Conservation (phyloP, 2,329 filamentous ascomycete genomes). For the Nemania sp. region DNA sequence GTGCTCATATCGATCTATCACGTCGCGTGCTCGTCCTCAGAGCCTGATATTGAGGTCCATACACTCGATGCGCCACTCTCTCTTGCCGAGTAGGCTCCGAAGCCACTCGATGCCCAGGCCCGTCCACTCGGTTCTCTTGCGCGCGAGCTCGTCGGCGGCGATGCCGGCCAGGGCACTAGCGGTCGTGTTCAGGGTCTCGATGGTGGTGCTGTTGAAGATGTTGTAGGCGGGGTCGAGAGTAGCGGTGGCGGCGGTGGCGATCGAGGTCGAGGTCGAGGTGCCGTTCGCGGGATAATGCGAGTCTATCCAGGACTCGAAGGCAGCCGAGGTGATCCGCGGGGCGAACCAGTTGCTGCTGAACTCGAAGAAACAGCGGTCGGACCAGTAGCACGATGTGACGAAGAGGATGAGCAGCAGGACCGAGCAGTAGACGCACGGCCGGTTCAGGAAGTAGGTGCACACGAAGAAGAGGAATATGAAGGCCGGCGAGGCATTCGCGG, state of each 20-base stretch:
- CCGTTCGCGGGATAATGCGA: slow-evolving; percentile 47
- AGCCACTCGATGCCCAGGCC: slow-evolving; percentile 88
- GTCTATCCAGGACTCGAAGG: slow-evolving; percentile 78
- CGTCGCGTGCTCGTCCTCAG: slow-evolving; percentile 54
- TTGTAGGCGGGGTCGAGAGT: slow-evolving; percentile 43
- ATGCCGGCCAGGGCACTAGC: slow-evolving; percentile 74
- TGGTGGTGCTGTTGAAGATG: slow-evolving; percentile 62
- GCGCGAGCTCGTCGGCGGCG: slow-evolving; percentile 71
- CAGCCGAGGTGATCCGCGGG: slow-evolving; percentile 66
- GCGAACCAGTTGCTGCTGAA: slow-evolving; percentile 94
- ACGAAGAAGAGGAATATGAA: slow-evolving; percentile 91
- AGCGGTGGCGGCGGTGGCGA: slow-evolving; percentile 48
- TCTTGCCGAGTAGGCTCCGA: slow-evolving; percentile 80
- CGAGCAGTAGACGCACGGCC: slow-evolving; percentile 97
- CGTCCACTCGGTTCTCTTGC: slow-evolving; percentile 73
- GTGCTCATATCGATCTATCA: not conserved
- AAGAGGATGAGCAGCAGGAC: slow-evolving; percentile 95
- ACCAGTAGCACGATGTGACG: slow-evolving; percentile 90
- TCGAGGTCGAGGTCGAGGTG: slow-evolving; percentile 34
- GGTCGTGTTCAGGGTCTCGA: slow-evolving; percentile 75
- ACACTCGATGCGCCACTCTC: slow-evolving; percentile 92
- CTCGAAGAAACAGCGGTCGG: slow-evolving; percentile 92
- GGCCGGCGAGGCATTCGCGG: slow-evolving; percentile 84
- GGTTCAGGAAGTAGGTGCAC: slow-evolving; percentile 95
- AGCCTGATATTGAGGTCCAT: slow-evolving; percentile 88